phyloP scores from a whole-genome alignment of 208 protist genomes.

The Angomonas ambiguus region DNA sequence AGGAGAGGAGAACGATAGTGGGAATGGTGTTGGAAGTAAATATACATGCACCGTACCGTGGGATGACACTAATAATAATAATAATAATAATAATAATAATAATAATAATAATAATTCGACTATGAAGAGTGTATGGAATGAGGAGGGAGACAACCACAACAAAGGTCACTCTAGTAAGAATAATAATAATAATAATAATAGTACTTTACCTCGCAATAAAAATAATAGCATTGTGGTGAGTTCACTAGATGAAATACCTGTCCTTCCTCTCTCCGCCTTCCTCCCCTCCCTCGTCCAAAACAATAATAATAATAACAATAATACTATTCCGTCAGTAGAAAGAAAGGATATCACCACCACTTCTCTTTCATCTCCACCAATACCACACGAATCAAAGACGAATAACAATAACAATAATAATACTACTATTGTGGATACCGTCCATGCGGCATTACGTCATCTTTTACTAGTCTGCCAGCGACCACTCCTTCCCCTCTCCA shows the following conservation, averaged over 20 bases:
- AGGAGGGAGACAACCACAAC: not conserved
- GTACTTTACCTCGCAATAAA: not conserved
- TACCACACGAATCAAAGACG: not conserved
- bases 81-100: too few relatives aligned
- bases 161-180: not conserved
- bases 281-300: slow-evolving; percentile 27
- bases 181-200: slow-evolving; percentile 3
- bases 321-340: too few relatives aligned
- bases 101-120: too few relatives aligned
- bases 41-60: too few relatives aligned
- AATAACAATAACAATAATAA: not conserved
- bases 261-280: slow-evolving; percentile 22
- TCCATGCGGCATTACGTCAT: not conserved
- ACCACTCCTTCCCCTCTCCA: not conserved
- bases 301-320: not conserved
- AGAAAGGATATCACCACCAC: too few relatives aligned
- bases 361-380: too few relatives aligned
- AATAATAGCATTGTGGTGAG: not conserved
- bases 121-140: too few relatives aligned
- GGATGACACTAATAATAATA: too few relatives aligned
- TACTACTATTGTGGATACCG: not conserved
- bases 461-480: not conserved
- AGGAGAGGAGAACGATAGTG: too few relatives aligned
- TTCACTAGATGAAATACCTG: slow-evolving; percentile 25
- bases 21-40: too few relatives aligned